Evolutionary conservation across 352 stramenopile genomes (phyloP), one percentile per base, ranked within the genome.

Genomic region (Globisporangium okanoganense): DNA sequence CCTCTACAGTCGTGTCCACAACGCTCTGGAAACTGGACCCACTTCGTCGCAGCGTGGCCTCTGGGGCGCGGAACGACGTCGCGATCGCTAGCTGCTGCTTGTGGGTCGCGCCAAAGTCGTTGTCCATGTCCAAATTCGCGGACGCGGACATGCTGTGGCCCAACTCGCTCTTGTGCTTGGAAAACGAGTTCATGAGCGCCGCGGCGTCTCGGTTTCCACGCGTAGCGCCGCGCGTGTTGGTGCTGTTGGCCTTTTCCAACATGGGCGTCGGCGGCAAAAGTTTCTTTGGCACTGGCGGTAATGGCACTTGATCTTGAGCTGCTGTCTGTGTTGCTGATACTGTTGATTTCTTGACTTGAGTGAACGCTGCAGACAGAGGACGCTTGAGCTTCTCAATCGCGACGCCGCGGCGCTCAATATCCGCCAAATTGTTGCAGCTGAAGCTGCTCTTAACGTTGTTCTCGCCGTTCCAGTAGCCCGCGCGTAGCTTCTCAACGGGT

Each of bases 361-460:
- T 41, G 20, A 10, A 4, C n/a, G 49, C 18, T 13, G 49, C 29
- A 22, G 49, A 33, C 12, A 56, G 41, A 16, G 35, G 24, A 0
- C 55, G 55, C 22, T 67, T 61, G 13, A 66, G 35, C 29, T 71
- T 65, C 48, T 87, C 74, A 38, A 86, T 63, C 49, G 72, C 27
- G 8, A 82, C 54, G 29, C 78, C 78, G 10, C 70, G 71, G 12
- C 75, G 66, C 61, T 88, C 82, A 36, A 90, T 76, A 43, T 92
- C 82, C 3, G 78, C 59, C 20, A 92, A 54, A 52, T 92, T 92
- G 67, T 92, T 92, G 74, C 78, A 90, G 56, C 82, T 92, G 43
- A 89, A 88, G 68, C 82, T 92, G 68, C 78, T 90, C 58, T 84
- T 92, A 53, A 90, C 71, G 62, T 87, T 90, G 57, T 75, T 86